phyloP scores from a whole-genome alignment of 2,329 filamentous ascomycete genomes.

The Apiospora saccharicola region DNA sequence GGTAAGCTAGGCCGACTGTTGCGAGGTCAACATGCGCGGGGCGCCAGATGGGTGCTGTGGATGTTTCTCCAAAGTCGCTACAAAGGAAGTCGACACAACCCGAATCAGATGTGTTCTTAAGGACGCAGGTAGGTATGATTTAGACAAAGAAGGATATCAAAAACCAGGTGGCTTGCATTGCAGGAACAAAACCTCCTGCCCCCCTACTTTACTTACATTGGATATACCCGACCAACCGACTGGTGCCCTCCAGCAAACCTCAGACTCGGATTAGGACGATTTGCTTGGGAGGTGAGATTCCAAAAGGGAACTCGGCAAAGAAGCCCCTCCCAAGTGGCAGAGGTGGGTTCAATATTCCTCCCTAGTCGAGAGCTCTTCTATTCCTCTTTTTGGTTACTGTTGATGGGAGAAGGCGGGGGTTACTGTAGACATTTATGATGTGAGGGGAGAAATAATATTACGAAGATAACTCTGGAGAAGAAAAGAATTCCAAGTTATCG shows the following conservation, averaged over 20 bases:
- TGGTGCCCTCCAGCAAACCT: conserved; percentile 1
- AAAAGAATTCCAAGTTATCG: not conserved
- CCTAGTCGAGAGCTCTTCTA: not conserved
- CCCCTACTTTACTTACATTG: not conserved
- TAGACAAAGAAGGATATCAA: not conserved
- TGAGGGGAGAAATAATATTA: not conserved
- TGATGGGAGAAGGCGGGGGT: not conserved
- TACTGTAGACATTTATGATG: not conserved
- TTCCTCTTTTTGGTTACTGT: not conserved
- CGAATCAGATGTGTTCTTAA: not conserved
- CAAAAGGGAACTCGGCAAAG: conserved; percentile 14
- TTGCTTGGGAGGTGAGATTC: conserved; percentile 3
- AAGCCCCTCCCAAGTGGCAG: conserved; percentile 1
- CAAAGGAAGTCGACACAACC: not conserved
- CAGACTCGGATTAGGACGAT: not conserved
- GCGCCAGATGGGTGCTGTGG: not conserved
- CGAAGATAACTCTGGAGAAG: not conserved
- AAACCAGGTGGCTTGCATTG: not conserved
- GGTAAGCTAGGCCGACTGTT: conserved; percentile 1
- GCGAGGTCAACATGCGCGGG: not conserved
- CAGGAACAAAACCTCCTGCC: not conserved
- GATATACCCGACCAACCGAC: not conserved
- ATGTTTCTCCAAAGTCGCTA: not conserved
- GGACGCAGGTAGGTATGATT: not conserved
- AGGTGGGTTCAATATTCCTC: not conserved